A percentile compares a stretch with the other conserved stretches of the same genome.
These are phyloP conservation scores for Ustanciosporium gigantosporum DNA, from an alignment of 1,284 basidiomycete species.

Conservation along the genomic window DNA sequence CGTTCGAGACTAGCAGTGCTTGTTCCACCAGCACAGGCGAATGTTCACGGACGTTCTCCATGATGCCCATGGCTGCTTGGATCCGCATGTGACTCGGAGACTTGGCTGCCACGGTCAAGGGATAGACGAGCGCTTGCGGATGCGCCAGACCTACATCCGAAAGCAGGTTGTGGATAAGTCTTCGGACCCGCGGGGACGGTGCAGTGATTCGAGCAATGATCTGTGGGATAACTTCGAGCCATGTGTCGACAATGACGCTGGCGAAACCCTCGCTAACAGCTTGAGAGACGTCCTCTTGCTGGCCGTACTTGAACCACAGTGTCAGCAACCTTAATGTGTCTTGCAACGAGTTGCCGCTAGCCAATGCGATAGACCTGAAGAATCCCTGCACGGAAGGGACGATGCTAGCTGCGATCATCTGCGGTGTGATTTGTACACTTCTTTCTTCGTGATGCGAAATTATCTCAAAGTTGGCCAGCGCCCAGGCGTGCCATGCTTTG, in stretches of 20 bases:
- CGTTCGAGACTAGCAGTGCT: conserved; percentile 87
- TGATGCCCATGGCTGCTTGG: conserved; percentile 83
- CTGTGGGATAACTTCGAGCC: conserved; percentile 99
- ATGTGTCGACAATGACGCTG: conserved; percentile 92
- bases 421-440: conserved; percentile 73
- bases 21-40: conserved; percentile 86
- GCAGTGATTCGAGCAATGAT: conserved; percentile 99
- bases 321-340: conserved; percentile 92
- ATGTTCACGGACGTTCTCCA: conserved; percentile 92
- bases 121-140: conserved; percentile 95
- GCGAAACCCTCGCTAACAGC: conserved; percentile 87
- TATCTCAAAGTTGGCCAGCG: conserved; percentile 93
- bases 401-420: conserved; percentile 79
- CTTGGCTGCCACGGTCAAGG: conserved; percentile 96
- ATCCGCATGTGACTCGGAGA: conserved; percentile 83
- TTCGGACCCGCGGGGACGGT: conserved; percentile 81
- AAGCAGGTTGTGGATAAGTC: conserved; percentile 86
- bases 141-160: conserved; percentile 94
- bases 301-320: conserved; percentile 97
- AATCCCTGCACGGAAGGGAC: conserved; percentile 93
- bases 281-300: conserved; percentile 84
- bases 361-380: conserved; percentile 88
- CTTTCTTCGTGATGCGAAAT: conserved; percentile 65
- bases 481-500: conserved; percentile 99
- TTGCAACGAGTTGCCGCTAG: conserved; percentile 86